Conservation (phyloP, 2,329 filamentous ascomycete species). For the Xylariaceae sp. region DNA sequence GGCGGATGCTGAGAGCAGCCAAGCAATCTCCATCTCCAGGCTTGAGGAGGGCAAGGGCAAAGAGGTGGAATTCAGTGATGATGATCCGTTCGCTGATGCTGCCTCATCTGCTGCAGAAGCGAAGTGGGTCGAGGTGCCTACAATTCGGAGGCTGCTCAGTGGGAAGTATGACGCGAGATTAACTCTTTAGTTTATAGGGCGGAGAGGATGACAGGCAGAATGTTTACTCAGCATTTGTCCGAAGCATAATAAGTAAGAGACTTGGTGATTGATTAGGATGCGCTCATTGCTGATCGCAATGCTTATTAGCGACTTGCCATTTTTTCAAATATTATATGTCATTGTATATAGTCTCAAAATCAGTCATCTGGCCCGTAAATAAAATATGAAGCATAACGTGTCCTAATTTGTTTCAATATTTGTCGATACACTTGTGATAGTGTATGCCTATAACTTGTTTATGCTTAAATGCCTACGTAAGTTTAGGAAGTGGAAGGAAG, state of each 20-base stretch:
- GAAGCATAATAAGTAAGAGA: constrained; percentile 11
- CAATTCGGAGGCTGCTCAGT: constrained; percentile 70
- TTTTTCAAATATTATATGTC: not conserved
- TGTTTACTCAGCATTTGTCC: constrained; percentile 23
- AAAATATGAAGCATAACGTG: too few relatives aligned
- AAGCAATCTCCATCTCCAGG: constrained; percentile 65
- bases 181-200: constrained; percentile 16
- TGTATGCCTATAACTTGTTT: too few relatives aligned
- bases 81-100: constrained; percentile 76
- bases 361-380: not conserved
- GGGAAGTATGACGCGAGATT: constrained; percentile 73
- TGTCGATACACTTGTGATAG: too few relatives aligned
- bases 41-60: constrained; percentile 60
- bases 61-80: constrained; percentile 51
- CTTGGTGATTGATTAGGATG: constrained; percentile 12
- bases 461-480: too few relatives aligned
- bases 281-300: constrained; percentile 14
- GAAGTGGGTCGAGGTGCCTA: constrained; percentile 71
- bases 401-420: too few relatives aligned
- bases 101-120: constrained; percentile 37
- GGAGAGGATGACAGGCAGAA: constrained; percentile 17
- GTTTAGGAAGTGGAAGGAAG: too few relatives aligned
- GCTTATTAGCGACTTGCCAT: constrained; percentile 12
- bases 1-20: constrained; percentile 32
- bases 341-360: not conserved